phyloP scores from a whole-genome alignment of 768 basidiomycete genomes.

The Lactifluus piperatus region DNA sequence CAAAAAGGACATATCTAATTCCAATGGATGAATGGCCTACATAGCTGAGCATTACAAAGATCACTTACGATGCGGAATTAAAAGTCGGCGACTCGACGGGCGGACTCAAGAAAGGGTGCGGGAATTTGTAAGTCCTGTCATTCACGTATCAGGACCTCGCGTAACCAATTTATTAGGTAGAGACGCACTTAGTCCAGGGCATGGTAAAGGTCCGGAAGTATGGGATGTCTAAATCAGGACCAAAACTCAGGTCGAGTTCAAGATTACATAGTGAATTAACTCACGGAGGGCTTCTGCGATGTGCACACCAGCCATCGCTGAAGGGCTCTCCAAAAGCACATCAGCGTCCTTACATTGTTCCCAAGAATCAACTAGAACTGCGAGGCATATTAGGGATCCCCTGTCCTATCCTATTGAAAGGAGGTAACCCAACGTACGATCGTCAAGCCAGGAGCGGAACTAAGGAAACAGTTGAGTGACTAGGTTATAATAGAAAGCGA shows the following conservation, averaged over 20 bases:
- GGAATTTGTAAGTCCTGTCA: conserved; percentile 46
- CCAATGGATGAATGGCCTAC: not conserved
- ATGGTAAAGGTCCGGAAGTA: conserved; percentile 60
- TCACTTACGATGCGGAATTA: conserved; percentile 46
- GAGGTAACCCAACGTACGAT: conserved; percentile 33
- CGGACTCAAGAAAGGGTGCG: conserved; percentile 54
- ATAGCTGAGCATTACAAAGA: not conserved
- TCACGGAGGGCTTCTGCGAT: conserved; percentile 57
- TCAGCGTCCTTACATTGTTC: conserved; percentile 55
- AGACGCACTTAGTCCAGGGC: conserved; percentile 47
- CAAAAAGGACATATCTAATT: conserved; percentile 49
- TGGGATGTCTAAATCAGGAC: conserved; percentile 38
- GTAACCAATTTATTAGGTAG: not conserved
- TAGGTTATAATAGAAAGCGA: not conserved
- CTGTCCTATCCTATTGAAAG: not conserved
- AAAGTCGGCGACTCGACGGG: conserved; percentile 56
- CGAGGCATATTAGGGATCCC: not conserved
- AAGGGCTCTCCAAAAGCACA: conserved; percentile 57
- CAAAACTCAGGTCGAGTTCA: not conserved
- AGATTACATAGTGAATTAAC: conserved; percentile 17
- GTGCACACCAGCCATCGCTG: conserved; percentile 63
- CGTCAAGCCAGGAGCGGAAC: conserved; percentile 61
- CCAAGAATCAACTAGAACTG: conserved; percentile 57
- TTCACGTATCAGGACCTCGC: not conserved
- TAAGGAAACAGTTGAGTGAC: conserved; percentile 21